Base-by-base conservation (phyloP, 1,284 basidiomycete genomes). In the Malassezia cuniculi region DNA sequence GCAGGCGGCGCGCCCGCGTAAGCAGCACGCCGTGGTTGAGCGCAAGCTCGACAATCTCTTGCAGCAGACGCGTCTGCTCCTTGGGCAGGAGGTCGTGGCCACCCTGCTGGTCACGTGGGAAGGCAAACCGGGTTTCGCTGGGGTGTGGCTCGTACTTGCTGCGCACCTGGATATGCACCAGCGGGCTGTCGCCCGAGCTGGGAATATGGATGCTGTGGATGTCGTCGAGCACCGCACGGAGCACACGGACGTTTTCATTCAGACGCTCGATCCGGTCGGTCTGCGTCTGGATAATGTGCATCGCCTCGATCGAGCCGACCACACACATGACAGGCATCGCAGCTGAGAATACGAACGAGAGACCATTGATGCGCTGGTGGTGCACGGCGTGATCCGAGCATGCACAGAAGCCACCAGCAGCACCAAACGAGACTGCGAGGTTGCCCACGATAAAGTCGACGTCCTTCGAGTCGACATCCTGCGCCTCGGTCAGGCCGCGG, bases 331-430 rank as follows among this genome's bases (percentile, higher is more conserved):
- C 78, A 0, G 93, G 93, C 70, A 93, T 78, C 1, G 90, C 80
- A 7, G 93, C 93, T 1, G 90, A 94, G 72, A 87, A 99, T 43
- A 99, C 86, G 58, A 86, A 90, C 0, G 86, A 80, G 3, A 85
- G 80, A 16, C 85, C 87, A 68, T 97, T 99, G 76, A 95, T 95
- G 32, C 89, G 87, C 77, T 93, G 66, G 66, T 97, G 93, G 48
- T 82, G 77, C 19, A 85, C 78, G 27, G 94, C 83, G 32, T 80
- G 76, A 14, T 72, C 69, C 3, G 83, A 82, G 21, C 90, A 90
- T 1, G 86, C 86, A 63, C 90, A 95, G 75, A 97, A 97, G 5
- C 90, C 93, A 34, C 93, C 93, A 2, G 76, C 76, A 2, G 87
- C 77, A 43, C 78, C 79, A 21, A 97, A 76, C 12, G 82, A 80